Conservation (phyloP, 73 alveolate species). For the Breviolum minutum region DNA sequence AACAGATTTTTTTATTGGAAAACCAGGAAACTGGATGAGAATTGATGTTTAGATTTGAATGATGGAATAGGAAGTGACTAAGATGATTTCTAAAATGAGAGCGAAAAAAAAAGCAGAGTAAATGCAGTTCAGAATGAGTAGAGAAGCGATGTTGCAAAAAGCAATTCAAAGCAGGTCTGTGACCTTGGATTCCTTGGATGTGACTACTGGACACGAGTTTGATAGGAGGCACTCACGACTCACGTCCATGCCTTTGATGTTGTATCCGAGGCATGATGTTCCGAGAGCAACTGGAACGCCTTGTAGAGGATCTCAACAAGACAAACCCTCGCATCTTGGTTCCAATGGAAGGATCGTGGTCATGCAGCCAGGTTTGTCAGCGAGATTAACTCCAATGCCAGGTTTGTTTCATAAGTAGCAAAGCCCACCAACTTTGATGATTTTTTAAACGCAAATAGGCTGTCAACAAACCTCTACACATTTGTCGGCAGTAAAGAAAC, state of each 20-base stretch:
- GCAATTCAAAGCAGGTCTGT: too few relatives aligned
- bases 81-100: not conserved
- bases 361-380: not conserved
- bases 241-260: not conserved
- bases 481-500: too few relatives aligned
- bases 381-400: too few relatives aligned
- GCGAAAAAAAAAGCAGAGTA: too few relatives aligned
- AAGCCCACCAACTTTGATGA: too few relatives aligned
- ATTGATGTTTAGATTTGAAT: not conserved
- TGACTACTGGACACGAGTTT: not conserved
- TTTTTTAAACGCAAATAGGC: too few relatives aligned
- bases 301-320: conserved; percentile 97
- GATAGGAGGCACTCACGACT: not conserved
- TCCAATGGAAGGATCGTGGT: not conserved
- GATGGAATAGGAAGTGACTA: not conserved
- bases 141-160: not conserved
- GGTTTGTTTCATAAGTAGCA: too few relatives aligned
- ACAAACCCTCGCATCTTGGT: conserved; percentile 97
- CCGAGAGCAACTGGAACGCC: conserved; percentile 97
- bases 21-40: not conserved
- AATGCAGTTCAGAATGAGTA: not conserved
- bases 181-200: not conserved
- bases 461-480: too few relatives aligned
- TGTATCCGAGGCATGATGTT: conserved; percentile 92
- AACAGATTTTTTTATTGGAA: not conserved